Evolutionary conservation across 164 flowering plant species (phyloP), one percentile per base, ranked within the genome.

Genomic region (Brasenia schreberi): DNA sequence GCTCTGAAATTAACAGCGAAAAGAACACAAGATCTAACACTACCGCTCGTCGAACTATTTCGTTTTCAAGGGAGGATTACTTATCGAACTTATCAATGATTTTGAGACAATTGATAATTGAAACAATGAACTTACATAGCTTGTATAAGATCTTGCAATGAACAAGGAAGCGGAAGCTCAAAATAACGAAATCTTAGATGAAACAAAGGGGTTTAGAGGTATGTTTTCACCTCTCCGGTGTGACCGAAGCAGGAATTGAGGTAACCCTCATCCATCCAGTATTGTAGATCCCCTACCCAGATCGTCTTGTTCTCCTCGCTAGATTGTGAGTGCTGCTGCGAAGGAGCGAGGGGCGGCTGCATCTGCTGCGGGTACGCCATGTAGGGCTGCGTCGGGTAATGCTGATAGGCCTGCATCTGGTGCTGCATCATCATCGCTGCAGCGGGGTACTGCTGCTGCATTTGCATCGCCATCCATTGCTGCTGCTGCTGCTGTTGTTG

Each of bases 181-280:
- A 23, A 23, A 23, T 23, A 23, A 23, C 27, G 27, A 23, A 23
- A 23, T 23, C 27, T 23, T 23, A 23, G 27, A 23, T 2, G 27
- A 23, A 23, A 23, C 27, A 23, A 23, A 23, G 27, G 27, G 27
- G 27, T 2, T 23, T 23, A 23, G 27, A 23, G 0, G 27, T 23
- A 23, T 23, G 27, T 23, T 23, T 42, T 43, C 66, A 78, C 96
- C 96, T 89, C 96, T 39, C 86, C 86, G 14, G 87, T 78, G 58
- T 79, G 76, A 76, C 71, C 85, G 67, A 92, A 92, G 77, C 95
- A 88, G 70, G 53, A 72, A 42, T 87, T 83, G 19, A 92, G 83
- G 69, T 89, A 92, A 73, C 72, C 82, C 79, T 92, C 97, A 66
- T 92, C 97, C 97, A 92, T 92, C 97, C 96, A 92, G 61, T 80